Percentiles rank a stretch among this genome's conserved stretches.
phyloP scores from a whole-genome alignment of 495 filamentous ascomycete species.

The Penicillium paradoxum region DNA sequence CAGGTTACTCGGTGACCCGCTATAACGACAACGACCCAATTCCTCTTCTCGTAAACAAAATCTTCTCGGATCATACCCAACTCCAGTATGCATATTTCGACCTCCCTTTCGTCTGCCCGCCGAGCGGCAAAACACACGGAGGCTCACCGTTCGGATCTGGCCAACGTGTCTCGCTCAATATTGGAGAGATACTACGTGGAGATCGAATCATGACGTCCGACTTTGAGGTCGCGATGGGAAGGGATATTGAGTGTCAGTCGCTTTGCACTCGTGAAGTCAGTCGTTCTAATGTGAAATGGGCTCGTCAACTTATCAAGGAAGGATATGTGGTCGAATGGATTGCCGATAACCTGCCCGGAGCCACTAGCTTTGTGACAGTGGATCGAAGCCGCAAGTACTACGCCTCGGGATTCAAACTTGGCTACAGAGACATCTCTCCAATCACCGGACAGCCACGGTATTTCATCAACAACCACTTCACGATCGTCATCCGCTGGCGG shows the following conservation, averaged over 20 bases:
- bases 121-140: constrained; percentile 62
- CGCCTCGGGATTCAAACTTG: constrained; percentile 91
- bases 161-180: constrained; percentile 76
- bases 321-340: constrained; percentile 96
- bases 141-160: constrained; percentile 73
- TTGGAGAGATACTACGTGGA: constrained; percentile 90
- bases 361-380: constrained; percentile 86
- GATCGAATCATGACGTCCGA: constrained; percentile 88
- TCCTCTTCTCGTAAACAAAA: constrained; percentile 89
- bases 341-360: constrained; percentile 89
- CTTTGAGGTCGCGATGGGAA: constrained; percentile 76
- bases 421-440: constrained; percentile 64
- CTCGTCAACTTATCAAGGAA: constrained; percentile 67
- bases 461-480: constrained; percentile 89
- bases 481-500: constrained; percentile 80
- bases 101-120: constrained; percentile 86
- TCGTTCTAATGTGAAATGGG: constrained; percentile 62
- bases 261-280: constrained; percentile 68
- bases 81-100: constrained; percentile 93
- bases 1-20: constrained; percentile 72
- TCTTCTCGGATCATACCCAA: constrained; percentile 88
- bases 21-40: constrained; percentile 78
- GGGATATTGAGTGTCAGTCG: constrained; percentile 69
- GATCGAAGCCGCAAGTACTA: constrained; percentile 90
- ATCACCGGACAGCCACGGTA: constrained; percentile 59